A percentile compares a stretch with the other conserved stretches of the same genome.
These are phyloP conservation scores for Sordaria brevicollis DNA, from an alignment of 495 filamentous ascomycete genomes.

Conservation along the genomic window DNA sequence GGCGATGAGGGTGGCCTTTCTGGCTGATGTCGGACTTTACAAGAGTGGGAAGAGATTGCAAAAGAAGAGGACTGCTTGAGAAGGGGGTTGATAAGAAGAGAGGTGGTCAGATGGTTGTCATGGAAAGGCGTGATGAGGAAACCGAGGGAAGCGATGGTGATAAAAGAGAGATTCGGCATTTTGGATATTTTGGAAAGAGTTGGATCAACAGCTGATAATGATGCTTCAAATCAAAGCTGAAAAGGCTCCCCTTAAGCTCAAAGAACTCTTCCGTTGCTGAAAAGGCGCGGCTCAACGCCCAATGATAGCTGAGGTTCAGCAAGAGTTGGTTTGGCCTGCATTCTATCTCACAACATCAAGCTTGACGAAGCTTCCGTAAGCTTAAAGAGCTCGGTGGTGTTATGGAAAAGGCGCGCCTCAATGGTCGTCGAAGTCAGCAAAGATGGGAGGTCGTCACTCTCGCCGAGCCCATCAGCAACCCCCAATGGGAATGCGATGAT, in stretches of 20 bases:
- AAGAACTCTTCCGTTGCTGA: too few species aligned
- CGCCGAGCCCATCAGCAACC: neutral
- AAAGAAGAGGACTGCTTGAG: conserved; percentile 12
- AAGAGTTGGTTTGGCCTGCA: too few species aligned
- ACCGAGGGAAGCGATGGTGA: too few species aligned
- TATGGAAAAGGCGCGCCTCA: neutral
- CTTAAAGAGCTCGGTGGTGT: neutral
- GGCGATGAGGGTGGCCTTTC: conserved; percentile 42
- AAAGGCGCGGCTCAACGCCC: too few species aligned
- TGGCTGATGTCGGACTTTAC: conserved; percentile 40
- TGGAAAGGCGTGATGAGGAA: neutral
- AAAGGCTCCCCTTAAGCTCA: too few species aligned
- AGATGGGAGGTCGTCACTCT: neutral
- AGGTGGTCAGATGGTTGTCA: neutral
- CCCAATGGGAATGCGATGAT: neutral
- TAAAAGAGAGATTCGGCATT: neutral
- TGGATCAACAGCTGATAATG: neutral
- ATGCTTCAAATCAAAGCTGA: too few species aligned
- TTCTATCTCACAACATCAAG: neutral
- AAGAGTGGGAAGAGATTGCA: conserved; percentile 5
- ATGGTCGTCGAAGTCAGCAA: neutral
- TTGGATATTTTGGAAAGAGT: neutral
- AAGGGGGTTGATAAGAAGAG: neutral
- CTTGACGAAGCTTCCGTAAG: neutral
- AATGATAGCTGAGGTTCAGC: too few species aligned